Evolutionary conservation across 805 yeast genomes (phyloP), one percentile per base, ranked within the genome.

Genomic region (Ogataea populi-albae): DNA sequence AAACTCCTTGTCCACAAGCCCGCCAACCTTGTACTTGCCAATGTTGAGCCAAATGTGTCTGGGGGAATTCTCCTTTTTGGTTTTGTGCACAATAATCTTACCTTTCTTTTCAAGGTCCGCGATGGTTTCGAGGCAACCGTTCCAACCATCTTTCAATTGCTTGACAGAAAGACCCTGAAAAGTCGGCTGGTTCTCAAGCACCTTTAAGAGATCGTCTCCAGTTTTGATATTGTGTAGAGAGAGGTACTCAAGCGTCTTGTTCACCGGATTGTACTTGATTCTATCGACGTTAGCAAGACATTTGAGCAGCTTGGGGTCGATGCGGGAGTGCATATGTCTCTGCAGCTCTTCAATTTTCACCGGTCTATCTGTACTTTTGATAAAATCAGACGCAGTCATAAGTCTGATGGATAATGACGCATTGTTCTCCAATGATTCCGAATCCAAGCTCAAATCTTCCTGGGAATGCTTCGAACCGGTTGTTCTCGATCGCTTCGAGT

Each of bases 61-160:
- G n/a, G 98, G 96, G 2, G 88, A 69, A 52, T 84, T 86, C 49
- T 93, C 99, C 67, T 93, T 94, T 54, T 91, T 88, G 18, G 95
- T 88, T 39, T 96, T 73, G 49, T 86, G 67, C 1, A 93, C 96
- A 21, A 93, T 68, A 23, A 91, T 77, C 52, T 84, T 81, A 38
- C 82, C 75, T 38, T 81, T 81, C 37, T 71, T 69, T 55, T 93
- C 98, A 20, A 93, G 66, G 49, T 83, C 81, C 32, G 80, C 79
- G 17, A 93, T 79, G 0, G 93, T 82, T 4, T 77, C 79, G 24
- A 82, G 61, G 58, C 96, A 91, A 11, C 88, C 91, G 34, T 85
- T 75, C 99, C 99, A 93, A 17, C 98, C 98, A 54, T 87, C 96
- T 51, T 79, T 79, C 32, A 79, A 61, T 35, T 69, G 73, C 49